Conservation (phyloP, 2,329 filamentous ascomycete genomes). For the Colletotrichum echinochloae region DNA sequence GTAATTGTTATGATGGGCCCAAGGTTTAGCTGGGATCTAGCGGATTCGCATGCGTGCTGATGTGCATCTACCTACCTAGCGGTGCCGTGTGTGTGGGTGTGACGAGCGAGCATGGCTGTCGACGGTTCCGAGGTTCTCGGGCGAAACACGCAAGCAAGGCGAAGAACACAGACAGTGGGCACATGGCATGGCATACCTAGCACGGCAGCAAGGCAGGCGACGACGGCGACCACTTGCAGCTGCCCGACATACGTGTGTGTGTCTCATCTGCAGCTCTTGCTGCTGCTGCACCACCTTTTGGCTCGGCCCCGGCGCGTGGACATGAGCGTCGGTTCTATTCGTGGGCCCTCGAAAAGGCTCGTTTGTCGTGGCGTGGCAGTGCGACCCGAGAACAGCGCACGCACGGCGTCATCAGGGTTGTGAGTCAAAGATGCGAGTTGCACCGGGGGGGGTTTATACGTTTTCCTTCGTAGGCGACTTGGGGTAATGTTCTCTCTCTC, state of each 20-base stretch:
- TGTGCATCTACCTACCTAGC: not conserved
- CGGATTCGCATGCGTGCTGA: too few relatives aligned
- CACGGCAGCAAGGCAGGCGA: not conserved
- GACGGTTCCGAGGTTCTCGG: not conserved
- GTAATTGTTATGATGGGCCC: constrained; percentile 1
- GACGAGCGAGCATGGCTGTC: constrained; percentile 1
- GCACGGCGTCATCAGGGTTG: constrained; percentile 14
- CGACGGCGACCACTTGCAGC: constrained; percentile 22
- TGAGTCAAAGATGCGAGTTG: not conserved
- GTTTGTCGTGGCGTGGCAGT: constrained; percentile 20
- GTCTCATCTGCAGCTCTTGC: constrained; percentile 36
- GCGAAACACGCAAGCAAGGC: not conserved
- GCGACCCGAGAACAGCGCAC: constrained; percentile 13
- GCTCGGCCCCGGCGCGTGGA: constrained; percentile 26
- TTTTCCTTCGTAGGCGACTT: not conserved
- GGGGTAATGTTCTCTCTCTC: not conserved
- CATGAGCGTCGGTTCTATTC: constrained; percentile 11
- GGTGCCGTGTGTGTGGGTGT: too few relatives aligned
- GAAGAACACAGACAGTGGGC: constrained; percentile 1
- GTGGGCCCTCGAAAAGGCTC: constrained; percentile 9
- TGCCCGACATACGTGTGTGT: constrained; percentile 32
- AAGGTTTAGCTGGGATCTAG: constrained; percentile 8
- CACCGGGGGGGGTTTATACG: not conserved
- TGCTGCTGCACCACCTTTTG: too few relatives aligned
- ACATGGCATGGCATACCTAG: too few relatives aligned